phyloP scores from a whole-genome alignment of 1,284 basidiomycete genomes.

The Naganishia liquefaciens region DNA sequence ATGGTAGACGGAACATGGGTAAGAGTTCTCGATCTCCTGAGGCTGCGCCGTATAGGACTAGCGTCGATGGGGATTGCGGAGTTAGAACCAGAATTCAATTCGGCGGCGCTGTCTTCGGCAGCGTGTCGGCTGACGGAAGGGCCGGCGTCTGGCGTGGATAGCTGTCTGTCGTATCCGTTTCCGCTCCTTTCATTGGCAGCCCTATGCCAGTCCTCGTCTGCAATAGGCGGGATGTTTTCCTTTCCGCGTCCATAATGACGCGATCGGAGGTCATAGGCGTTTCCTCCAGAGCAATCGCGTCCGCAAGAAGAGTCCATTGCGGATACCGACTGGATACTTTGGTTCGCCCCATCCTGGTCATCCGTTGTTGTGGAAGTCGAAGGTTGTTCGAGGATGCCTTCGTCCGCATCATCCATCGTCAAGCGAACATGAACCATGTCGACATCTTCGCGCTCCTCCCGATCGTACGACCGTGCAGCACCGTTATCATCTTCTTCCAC shows the following conservation, averaged over 20 bases:
- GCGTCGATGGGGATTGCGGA: not conserved
- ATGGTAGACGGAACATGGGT: not conserved
- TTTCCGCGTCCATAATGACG: constrained; percentile 20
- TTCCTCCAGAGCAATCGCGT: not conserved
- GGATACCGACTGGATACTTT: not conserved
- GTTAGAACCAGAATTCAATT: not conserved
- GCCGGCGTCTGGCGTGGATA: constrained; percentile 17
- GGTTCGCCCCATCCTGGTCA: constrained; percentile 2
- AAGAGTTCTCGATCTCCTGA: constrained; percentile 17
- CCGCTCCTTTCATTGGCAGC: not conserved
- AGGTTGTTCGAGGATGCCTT: constrained; percentile 11
- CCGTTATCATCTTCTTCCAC: not conserved
- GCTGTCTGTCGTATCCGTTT: constrained; percentile 4
- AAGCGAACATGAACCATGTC: constrained; percentile 9
- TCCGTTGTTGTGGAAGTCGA: not conserved
- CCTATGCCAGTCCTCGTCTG: constrained; percentile 4
- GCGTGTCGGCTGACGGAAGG: constrained; percentile 2
- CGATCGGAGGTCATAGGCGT: constrained; percentile 18
- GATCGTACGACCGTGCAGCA: not conserved
- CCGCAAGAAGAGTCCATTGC: constrained; percentile 4
- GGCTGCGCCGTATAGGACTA: not conserved
- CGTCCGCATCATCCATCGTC: constrained; percentile 19
- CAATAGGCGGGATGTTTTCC: constrained; percentile 20
- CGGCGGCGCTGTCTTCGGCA: not conserved
- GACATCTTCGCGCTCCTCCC: not conserved